Conservation (phyloP, 75 land plant species). For the Cunninghamia lanceolata region DNA sequence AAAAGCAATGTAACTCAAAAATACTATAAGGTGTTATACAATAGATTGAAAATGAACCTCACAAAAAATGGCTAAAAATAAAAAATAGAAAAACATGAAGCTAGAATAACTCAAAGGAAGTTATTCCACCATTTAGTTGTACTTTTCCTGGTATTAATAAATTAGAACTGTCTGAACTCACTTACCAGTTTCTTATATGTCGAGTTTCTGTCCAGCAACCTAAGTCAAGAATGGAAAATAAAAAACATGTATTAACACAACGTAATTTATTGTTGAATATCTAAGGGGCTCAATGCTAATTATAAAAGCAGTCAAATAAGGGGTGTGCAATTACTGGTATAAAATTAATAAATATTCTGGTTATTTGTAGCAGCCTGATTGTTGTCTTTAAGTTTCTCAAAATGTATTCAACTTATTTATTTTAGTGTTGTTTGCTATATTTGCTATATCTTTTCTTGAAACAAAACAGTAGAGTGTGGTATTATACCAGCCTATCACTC, state of each 20-base stretch:
- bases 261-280: neutral
- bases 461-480: too few species aligned
- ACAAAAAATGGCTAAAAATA: neutral
- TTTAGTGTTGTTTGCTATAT: too few species aligned
- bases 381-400: too few species aligned
- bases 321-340: neutral
- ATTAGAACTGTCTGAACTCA: conserved; percentile 9
- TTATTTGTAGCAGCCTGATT: too few species aligned
- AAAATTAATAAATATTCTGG: too few species aligned
- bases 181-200: conserved; percentile 59
- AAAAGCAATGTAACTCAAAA: too few species aligned
- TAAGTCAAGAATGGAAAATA: conserved; percentile 15
- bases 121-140: neutral
- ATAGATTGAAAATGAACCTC: too few species aligned
- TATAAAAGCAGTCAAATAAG: neutral
- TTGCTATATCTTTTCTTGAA: too few species aligned
- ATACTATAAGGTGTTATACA: too few species aligned
- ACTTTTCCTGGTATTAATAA: neutral
- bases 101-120: neutral
- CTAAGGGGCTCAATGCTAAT: too few species aligned
- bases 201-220: conserved; percentile 58
- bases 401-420: too few species aligned
- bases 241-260: neutral
- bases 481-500: too few species aligned
- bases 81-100: neutral